phyloP scores from a whole-genome alignment of 1,139 yeast species.

The Diutina ranongensis region DNA sequence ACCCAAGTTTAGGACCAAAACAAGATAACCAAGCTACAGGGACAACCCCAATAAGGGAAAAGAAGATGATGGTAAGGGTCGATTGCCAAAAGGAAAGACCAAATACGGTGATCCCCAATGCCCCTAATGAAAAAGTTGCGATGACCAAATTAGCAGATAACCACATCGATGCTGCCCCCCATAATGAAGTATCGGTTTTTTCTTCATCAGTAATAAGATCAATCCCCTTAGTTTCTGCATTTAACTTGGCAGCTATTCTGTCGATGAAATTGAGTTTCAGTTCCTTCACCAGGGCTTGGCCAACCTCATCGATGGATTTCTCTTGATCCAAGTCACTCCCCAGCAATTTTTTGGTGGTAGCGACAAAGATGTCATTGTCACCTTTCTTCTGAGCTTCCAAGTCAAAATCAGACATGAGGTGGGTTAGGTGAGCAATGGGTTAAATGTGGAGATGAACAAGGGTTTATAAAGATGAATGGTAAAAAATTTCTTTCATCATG shows the following conservation, averaged over 20 bases:
- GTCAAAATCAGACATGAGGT: background rate
- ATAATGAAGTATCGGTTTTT: slow-evolving; percentile 46
- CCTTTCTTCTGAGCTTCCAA: background rate
- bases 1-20: slow-evolving; percentile 77
- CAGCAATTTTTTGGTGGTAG: slow-evolving; percentile 1
- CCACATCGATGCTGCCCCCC: slow-evolving; percentile 86
- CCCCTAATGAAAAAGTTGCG: slow-evolving; percentile 75
- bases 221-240: slow-evolving; percentile 60
- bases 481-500: slow-evolving; percentile 6
- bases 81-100: slow-evolving; percentile 56
- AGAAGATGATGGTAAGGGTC: slow-evolving; percentile 53
- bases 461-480: background rate
- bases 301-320: background rate
- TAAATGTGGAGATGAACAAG: background rate
- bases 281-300: slow-evolving; percentile 1
- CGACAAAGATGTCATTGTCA: background rate
- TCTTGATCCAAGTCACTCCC: slow-evolving; percentile 1
- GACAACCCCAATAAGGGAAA: slow-evolving; percentile 56
- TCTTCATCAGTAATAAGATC: slow-evolving; percentile 60
- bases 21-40: slow-evolving; percentile 78
- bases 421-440: background rate
- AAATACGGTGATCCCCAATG: slow-evolving; percentile 55
- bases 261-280: slow-evolving; percentile 7
- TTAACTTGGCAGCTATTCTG: slow-evolving; percentile 22
- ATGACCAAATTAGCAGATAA: slow-evolving; percentile 82